Percentiles rank a stretch among this genome's conserved stretches.
phyloP scores from a whole-genome alignment of 2,329 filamentous ascomycete species.

The Penicillium janthinellum region DNA sequence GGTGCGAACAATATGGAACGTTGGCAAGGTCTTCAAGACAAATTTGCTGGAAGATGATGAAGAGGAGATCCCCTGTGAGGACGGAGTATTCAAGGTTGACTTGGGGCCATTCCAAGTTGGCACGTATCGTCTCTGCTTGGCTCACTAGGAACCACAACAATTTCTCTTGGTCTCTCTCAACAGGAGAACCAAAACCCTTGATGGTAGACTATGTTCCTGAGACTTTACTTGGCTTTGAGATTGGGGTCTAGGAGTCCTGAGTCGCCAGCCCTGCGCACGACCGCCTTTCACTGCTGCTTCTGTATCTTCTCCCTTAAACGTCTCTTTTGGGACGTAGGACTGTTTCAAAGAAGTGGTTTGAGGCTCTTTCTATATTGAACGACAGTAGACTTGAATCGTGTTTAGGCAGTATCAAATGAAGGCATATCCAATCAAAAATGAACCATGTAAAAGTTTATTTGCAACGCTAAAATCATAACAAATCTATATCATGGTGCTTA shows the following conservation, averaged over 20 bases:
- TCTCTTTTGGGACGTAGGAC: too few relatives aligned
- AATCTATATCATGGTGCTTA: conserved; percentile 19
- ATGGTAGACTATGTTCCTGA: too few relatives aligned
- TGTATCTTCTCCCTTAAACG: too few relatives aligned
- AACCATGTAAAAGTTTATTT: neutral
- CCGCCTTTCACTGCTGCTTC: too few relatives aligned
- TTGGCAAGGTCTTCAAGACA: conserved; percentile 77
- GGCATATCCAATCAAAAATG: neutral
- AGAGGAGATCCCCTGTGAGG: conserved; percentile 61
- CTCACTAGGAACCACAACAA: neutral
- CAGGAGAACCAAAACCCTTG: too few relatives aligned
- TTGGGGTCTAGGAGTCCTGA: too few relatives aligned
- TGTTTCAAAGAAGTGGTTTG: too few relatives aligned
- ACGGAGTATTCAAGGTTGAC: conserved; percentile 9
- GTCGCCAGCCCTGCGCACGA: too few relatives aligned
- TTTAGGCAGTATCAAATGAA: too few relatives aligned
- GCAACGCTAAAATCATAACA: neutral
- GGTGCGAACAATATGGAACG: conserved; percentile 67
- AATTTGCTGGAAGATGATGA: conserved; percentile 88
- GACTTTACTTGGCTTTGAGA: too few relatives aligned
- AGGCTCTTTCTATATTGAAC: too few relatives aligned
- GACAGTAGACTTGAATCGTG: too few relatives aligned
- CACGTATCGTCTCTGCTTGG: neutral
- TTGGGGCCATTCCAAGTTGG: neutral
- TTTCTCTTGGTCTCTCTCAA: neutral